These are phyloP conservation scores for Trichoderma arundinaceum DNA, from an alignment of 2,329 filamentous ascomycete species.

Conservation along the genomic window DNA sequence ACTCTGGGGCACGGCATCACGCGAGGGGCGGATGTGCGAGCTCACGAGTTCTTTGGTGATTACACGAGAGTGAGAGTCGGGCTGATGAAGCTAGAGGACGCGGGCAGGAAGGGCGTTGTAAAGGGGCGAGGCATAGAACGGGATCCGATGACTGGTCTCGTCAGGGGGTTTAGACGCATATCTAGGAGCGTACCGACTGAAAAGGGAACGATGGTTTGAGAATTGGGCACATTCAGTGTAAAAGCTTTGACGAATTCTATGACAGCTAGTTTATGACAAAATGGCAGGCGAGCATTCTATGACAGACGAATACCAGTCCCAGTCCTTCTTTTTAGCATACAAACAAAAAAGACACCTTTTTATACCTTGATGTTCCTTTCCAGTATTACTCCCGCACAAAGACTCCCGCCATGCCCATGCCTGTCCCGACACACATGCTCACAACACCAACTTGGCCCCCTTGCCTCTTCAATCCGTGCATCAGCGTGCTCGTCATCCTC, in stretches of 20 bases:
- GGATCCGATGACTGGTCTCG: constrained; percentile 47
- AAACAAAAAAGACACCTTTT: neutral
- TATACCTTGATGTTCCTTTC: too few species aligned
- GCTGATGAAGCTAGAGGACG: constrained; percentile 39
- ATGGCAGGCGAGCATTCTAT: neutral
- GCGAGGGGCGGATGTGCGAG: constrained; percentile 46
- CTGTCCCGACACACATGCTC: constrained; percentile 87
- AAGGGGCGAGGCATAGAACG: constrained; percentile 52
- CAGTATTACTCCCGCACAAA: constrained; percentile 65
- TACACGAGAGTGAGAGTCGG: constrained; percentile 51
- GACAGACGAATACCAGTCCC: neutral
- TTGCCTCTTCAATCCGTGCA: constrained; percentile 69
- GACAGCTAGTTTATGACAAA: neutral
- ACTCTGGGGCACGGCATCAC: constrained; percentile 64
- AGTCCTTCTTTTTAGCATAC: neutral
- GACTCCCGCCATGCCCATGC: constrained; percentile 76
- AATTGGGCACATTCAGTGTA: neutral
- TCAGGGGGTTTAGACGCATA: constrained; percentile 40
- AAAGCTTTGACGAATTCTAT: neutral
- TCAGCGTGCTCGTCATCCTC: constrained; percentile 75
- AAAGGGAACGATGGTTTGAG: neutral
- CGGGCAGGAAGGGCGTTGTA: constrained; percentile 46
- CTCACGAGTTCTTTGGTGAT: constrained; percentile 61
- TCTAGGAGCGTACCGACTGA: neutral
- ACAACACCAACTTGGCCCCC: constrained; percentile 81